Conservation (phyloP, 1,139 yeast species). For the Scheffersomyces stambukii region DNA sequence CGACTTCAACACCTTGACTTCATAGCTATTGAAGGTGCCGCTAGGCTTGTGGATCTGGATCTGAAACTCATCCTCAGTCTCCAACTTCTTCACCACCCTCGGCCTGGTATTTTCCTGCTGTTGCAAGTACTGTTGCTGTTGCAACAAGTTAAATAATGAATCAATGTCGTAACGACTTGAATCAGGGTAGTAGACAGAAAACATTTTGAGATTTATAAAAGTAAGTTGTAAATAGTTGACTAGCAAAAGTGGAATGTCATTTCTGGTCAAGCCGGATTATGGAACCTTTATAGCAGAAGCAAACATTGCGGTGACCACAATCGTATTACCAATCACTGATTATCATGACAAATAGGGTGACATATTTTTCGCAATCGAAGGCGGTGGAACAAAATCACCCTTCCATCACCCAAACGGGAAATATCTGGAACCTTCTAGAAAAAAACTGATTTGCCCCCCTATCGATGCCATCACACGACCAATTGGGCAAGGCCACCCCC, state of each 20-base stretch:
- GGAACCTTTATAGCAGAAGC: too few relatives aligned
- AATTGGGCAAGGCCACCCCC: too few relatives aligned
- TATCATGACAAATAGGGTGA: neutral
- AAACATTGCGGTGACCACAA: too few relatives aligned
- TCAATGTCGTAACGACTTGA: conserved; percentile 5
- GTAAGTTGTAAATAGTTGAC: neutral
- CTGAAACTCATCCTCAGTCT: conserved; percentile 34
- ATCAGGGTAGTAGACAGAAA: conserved; percentile 4
- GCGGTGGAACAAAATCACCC: conserved; percentile 3
- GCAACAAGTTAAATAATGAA: conserved; percentile 10
- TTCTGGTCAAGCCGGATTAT: too few relatives aligned
- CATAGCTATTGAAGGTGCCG: conserved; percentile 37
- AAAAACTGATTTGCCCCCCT: neutral
- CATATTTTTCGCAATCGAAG: conserved; percentile 5
- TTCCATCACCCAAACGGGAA: too few relatives aligned
- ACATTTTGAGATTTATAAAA: conserved; percentile 2
- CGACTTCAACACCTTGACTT: conserved; percentile 30
- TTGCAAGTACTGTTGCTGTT: conserved; percentile 12
- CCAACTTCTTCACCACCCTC: conserved; percentile 32
- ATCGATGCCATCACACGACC: neutral
- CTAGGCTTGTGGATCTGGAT: conserved; percentile 34
- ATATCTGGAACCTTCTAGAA: conserved; percentile 3
- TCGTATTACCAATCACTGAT: too few relatives aligned
- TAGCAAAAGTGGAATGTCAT: too few relatives aligned
- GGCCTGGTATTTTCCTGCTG: conserved; percentile 19